These are phyloP conservation scores for Adansonia madagascariensis DNA, from an alignment of 441 rosid genomes.

Conservation along the genomic window DNA sequence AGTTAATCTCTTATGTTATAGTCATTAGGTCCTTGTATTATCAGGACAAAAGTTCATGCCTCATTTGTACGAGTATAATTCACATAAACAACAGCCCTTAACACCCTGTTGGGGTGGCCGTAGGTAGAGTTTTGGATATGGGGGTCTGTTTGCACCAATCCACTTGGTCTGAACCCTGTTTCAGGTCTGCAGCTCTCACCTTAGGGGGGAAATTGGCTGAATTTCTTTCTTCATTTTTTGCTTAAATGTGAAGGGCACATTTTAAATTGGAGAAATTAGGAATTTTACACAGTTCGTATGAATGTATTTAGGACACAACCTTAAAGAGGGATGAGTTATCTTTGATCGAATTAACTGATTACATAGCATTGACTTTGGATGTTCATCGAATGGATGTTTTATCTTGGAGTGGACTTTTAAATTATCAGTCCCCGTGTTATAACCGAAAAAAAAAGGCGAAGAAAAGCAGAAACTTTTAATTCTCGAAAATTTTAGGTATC, in stretches of 20 bases:
- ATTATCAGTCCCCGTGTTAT: not conserved
- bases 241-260: not conserved
- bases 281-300: not conserved
- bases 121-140: slow-evolving; percentile 17
- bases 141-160: not conserved
- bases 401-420: not conserved
- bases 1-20: slow-evolving; percentile 18
- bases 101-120: not conserved
- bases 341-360: not conserved
- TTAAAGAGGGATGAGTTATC: not conserved
- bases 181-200: not conserved
- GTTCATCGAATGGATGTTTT: not conserved
- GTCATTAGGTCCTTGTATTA: slow-evolving; percentile 2
- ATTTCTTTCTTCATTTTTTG: not conserved
- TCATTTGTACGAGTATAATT: not conserved
- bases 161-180: not conserved
- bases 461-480: not conserved
- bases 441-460: not conserved
- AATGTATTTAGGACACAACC: no score
- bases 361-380: not conserved
- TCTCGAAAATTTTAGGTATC: not conserved
- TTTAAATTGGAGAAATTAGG: slow-evolving; percentile 3
- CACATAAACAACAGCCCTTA: not conserved
- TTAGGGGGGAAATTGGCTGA: not conserved
- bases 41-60: not conserved